Base-by-base conservation (phyloP, 305 asterid species). In the Fraxinus angustifolia region DNA sequence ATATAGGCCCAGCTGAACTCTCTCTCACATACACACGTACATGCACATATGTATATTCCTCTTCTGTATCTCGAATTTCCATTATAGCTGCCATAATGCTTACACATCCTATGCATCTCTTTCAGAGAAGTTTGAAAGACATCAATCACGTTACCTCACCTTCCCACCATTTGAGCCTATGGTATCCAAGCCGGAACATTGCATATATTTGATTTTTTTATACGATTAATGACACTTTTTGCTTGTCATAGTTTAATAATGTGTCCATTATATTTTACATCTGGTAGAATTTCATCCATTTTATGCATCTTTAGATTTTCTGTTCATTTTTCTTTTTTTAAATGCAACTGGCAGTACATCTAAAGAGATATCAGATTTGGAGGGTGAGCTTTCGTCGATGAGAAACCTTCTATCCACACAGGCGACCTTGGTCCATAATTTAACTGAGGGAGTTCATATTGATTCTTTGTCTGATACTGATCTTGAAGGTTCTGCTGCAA, bases 321-420 rank as follows among this genome's bases (percentile, higher is more conserved):
- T 76, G 40, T 45, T 73, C 71, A 35, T 58, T 71, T 62, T 50
- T 71, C n/a, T 60, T 34, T 72, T 83, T 81, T 65, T 10, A 36
- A 48, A 67, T 58, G 12, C 78, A 74, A 76, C 78, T 56, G 86
- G 86, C 94, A 96, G 99, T 81, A 96, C 99, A 12, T 92, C 98
- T 74, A 96, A 96, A 92, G 99, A 96, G 92, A 94, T 96, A 85
- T 96, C 99, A 78, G 99, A 96, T 87, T 91, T 96, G 83, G 99
- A 96, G 90, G 99, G 97, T 33, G 99, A 96, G 81, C 98, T 96
- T 83, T 94, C 97, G 81, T 96, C 98, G 53, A 96, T 96, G 98
- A 91, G 94, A 87, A 96, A 91, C 86, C 88, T 96, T 87, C 89
- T 96, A 82, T 96, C 99, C 85, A 96, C 98, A 77, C 99, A 93